A percentile compares a stretch with the other conserved stretches of the same genome.
These are phyloP conservation scores for Thalassiosira profunda DNA, from an alignment of 108 stramenopile species.

Conservation along the genomic window DNA sequence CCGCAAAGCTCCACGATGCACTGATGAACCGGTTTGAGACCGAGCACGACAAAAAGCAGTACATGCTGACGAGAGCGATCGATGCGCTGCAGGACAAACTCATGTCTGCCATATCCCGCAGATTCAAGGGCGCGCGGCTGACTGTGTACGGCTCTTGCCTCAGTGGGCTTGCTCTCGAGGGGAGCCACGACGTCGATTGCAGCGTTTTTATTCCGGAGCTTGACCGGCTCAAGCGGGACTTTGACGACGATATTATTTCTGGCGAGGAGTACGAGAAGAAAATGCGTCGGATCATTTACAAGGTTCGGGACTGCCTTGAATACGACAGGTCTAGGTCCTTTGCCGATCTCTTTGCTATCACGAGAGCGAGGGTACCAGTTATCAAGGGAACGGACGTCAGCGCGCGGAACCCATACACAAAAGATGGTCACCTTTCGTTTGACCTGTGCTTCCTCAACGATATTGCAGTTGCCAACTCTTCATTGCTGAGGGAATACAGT, in stretches of 20 bases:
- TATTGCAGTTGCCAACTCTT: slow-evolving; percentile 83
- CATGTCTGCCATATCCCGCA: slow-evolving; percentile 24
- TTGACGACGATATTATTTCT: slow-evolving; percentile 53
- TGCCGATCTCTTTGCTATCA: slow-evolving; percentile 50
- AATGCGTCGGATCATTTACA: slow-evolving; percentile 58
- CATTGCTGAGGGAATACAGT: slow-evolving; percentile 80
- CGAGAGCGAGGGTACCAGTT: slow-evolving; percentile 80
- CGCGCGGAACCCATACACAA: slow-evolving; percentile 68
- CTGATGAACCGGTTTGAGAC: slow-evolving; percentile 23
- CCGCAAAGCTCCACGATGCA: slow-evolving; percentile 11
- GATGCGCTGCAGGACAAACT: slow-evolving; percentile 20
- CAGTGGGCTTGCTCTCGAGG: slow-evolving; percentile 66
- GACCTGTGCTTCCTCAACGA: slow-evolving; percentile 91
- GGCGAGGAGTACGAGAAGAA: slow-evolving; percentile 51
- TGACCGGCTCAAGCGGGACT: slow-evolving; percentile 41
- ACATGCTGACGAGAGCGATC: slow-evolving; percentile 14
- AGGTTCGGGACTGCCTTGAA: slow-evolving; percentile 22
- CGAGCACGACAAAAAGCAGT: slow-evolving; percentile 19
- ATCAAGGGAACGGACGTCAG: slow-evolving; percentile 65
- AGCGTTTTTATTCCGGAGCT: slow-evolving; percentile 58
- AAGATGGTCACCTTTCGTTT: slow-evolving; percentile 70
- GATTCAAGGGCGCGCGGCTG: slow-evolving; percentile 29
- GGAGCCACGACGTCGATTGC: slow-evolving; percentile 80
- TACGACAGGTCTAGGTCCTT: slow-evolving; percentile 34
- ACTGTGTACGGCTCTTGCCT: slow-evolving; percentile 81